Evolutionary conservation across 164 flowering plant species (phyloP).

Genomic region (Brasenia schreberi): DNA sequence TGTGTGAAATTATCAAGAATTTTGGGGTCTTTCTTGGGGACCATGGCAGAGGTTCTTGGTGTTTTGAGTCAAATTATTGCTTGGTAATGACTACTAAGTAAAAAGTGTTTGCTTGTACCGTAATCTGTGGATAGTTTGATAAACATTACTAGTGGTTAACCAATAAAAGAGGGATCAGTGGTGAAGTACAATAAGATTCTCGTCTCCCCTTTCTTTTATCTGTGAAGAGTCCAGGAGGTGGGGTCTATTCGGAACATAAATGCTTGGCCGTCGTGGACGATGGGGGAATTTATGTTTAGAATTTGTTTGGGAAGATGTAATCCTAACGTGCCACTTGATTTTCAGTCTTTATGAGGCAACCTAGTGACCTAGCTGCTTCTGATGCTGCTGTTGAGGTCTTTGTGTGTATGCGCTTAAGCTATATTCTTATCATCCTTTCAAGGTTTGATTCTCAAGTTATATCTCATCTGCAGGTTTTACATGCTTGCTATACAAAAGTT

Average conservation of each 20-base stretch:
- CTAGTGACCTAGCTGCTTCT: background rate
- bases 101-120: too few relatives aligned
- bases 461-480: constrained; percentile 46
- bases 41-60: too few relatives aligned
- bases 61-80: too few relatives aligned
- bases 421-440: background rate
- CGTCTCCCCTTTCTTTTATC: background rate
- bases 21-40: background rate
- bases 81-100: too few relatives aligned
- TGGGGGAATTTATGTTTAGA: background rate
- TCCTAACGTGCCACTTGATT: background rate
- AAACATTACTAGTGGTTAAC: too few relatives aligned
- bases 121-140: too few relatives aligned
- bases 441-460: background rate
- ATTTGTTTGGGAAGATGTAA: background rate
- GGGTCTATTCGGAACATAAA: too few relatives aligned
- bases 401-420: background rate
- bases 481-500: constrained; percentile 85
- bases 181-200: too few relatives aligned
- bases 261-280: background rate
- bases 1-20: background rate
- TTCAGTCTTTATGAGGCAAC: background rate
- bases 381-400: background rate
- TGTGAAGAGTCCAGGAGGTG: background rate
- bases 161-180: too few relatives aligned